Base-by-base conservation (phyloP, 1,139 yeast genomes). In the Entelexis sorbosivorans region DNA sequence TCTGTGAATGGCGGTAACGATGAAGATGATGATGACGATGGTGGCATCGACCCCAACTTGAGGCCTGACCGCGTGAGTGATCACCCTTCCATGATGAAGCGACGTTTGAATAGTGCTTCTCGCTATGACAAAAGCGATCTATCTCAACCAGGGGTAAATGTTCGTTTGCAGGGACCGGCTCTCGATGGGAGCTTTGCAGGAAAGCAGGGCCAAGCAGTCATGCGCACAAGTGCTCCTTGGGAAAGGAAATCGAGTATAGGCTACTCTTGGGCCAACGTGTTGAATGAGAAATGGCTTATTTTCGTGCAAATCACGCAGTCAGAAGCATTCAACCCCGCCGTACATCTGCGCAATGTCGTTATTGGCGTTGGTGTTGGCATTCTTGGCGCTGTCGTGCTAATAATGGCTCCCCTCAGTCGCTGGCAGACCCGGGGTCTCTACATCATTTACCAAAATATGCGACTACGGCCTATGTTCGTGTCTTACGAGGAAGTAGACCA, bases 391-490 rank as follows among this genome's bases (percentile, higher is more conserved):
- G 79, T 88, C 70, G 76, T 87, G 58, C 58, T 86, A 1, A 44
- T 59, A 14, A 47, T 59, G 33, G 76, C 88, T 63, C 93, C 94
- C 2, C 68, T 87, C 53, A 91, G 96, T 0, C 86, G 86, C 51
- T 82, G 81, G 73, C 89, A 91, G 44, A 93, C 89, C 3, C 69
- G 86, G 53, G 97, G 97, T 0, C 85, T 91, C 49, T 78, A 88
- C 46, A 74, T 81, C 54, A 74, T 91, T 44, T 87, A 85, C 63
- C 79, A 81, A 55, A 95, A 95, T 0, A 86, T 96, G 1, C 96
- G 86, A 63, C 77, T 72, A 10, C 44, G 58, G n/a, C 57, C 58
- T 5, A 32, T 52, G 48, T 47, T 51, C 33, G 38, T 47, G 2
- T 28, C 33, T 5, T 45, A 49, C 20, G 38, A 44, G 2, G 45